Evolutionary conservation across 2,329 filamentous ascomycete genomes (phyloP).

Genomic region (Monosporascus sp.): DNA sequence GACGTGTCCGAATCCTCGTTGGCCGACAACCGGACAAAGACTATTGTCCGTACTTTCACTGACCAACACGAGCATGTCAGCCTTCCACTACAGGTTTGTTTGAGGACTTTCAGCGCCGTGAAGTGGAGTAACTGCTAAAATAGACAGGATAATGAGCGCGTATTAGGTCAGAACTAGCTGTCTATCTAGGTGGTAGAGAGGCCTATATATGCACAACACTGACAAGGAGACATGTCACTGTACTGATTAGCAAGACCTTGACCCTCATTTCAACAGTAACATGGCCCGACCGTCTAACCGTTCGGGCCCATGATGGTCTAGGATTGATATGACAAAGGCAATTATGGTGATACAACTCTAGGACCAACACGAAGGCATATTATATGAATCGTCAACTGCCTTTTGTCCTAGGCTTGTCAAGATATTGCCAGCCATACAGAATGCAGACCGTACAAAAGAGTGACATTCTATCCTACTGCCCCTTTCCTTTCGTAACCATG

Average conservation of each 20-base stretch:
- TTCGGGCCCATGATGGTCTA: not conserved
- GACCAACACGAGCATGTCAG: not conserved
- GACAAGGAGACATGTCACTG: no score
- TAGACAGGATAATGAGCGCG: no score
- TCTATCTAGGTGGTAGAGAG: no score
- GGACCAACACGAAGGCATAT: not conserved
- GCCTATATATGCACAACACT: no score
- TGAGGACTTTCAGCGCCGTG: not conserved
- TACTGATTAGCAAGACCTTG: no score
- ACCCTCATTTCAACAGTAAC: no score
- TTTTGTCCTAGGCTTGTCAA: not conserved
- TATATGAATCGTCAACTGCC: not conserved
- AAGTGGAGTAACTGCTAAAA: no score
- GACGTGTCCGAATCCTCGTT: no score
- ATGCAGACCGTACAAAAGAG: not conserved
- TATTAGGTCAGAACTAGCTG: no score
- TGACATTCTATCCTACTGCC: not conserved
- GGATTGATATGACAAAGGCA: not conserved
- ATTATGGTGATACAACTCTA: not conserved
- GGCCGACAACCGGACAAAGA: not conserved
- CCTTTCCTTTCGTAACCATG: not conserved
- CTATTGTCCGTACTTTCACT: not conserved
- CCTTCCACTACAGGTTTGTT: not conserved
- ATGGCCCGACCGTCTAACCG: not conserved
- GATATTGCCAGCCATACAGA: not conserved